These are phyloP conservation scores for Trichoderma reesei DNA, from an alignment of 495 filamentous ascomycete species.

Conservation along the genomic window DNA sequence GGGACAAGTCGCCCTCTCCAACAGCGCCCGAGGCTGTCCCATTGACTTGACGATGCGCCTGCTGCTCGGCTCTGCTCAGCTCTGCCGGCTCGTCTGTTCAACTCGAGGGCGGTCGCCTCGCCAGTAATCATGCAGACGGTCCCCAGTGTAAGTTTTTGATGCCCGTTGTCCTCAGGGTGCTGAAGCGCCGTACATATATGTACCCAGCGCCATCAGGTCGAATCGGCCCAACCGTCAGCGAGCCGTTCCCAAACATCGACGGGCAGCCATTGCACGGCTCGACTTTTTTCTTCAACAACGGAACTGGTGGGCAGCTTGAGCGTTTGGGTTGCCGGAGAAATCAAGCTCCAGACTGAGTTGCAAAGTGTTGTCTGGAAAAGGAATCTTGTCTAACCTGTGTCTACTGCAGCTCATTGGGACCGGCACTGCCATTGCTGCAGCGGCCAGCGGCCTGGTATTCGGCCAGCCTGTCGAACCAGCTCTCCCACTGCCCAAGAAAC, in stretches of 20 bases:
- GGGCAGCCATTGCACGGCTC: constrained; percentile 11
- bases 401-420: constrained; percentile 43
- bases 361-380: no score
- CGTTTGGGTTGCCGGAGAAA: not conserved
- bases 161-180: not conserved
- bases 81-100: constrained; percentile 8
- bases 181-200: not conserved
- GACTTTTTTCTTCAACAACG: not conserved
- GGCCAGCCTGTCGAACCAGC: constrained; percentile 33
- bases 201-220: no score
- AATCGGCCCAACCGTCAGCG: not conserved
- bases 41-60: constrained; percentile 10
- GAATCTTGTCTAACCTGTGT: constrained; percentile 7
- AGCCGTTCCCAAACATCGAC: no score
- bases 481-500: constrained; percentile 20
- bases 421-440: constrained; percentile 50
- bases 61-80: constrained; percentile 1
- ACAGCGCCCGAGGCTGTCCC: constrained; percentile 14
- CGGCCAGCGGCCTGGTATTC: constrained; percentile 45
- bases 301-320: not conserved
- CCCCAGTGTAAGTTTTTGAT: constrained; percentile 48
- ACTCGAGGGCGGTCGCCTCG: not conserved
- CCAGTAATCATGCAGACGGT: constrained; percentile 49
- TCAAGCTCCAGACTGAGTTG: no score
- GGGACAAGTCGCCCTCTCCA: constrained; percentile 10